Evolutionary conservation across 768 basidiomycete species (phyloP), one percentile per base, ranked within the genome.

Genomic region (Roridomyces roridus): DNA sequence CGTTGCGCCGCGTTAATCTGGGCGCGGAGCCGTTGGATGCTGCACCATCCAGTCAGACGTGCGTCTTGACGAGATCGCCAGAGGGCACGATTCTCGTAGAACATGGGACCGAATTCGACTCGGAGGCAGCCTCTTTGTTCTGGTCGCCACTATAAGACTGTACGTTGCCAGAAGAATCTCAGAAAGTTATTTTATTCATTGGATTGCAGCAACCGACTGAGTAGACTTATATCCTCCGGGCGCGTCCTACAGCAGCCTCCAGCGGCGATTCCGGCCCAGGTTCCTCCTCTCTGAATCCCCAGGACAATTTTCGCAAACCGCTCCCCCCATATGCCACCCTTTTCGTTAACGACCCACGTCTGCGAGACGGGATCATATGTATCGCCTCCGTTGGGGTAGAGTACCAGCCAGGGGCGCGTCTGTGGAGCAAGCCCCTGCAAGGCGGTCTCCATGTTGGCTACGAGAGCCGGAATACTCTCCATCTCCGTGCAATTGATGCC

Each of bases 401-500:
- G 59, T 6, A 91, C 79, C 10, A 93, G 72, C 74, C 79, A 86
- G 7, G 82, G 83, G 59, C 62, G 68, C 43, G 35, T 55, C 48
- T n/a, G 47, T 46, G n/a, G 50, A 53, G 20, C 59, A 34, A 17
- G 57, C 51, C 51, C 51, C 46, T 35, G 40, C 39, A 64, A 62
- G 42, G 52, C 68, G 6, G 45, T 47, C 12, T 70, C 67, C 66
- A 85, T 79, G 24, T 77, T 70, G 4, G 39, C 57, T 21, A 82
- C 61, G 21, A 87, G 66, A 0, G 44, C 41, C 1, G 73, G 66
- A n/a, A 89, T 57, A 62, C 77, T 72, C 31, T 76, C 69, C 17
- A 81, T 65, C 1, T 71, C 73, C 0, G 89, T 88, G 70, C 91
- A 94, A 67, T 94, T 93, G 60, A 93, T 81, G 0, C 91, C 92